Percentiles rank a stretch among this genome's conserved stretches.
These are phyloP conservation scores for Paecilomyces dactylethromorphus DNA, from an alignment of 2,329 filamentous ascomycete species.

Conservation along the genomic window DNA sequence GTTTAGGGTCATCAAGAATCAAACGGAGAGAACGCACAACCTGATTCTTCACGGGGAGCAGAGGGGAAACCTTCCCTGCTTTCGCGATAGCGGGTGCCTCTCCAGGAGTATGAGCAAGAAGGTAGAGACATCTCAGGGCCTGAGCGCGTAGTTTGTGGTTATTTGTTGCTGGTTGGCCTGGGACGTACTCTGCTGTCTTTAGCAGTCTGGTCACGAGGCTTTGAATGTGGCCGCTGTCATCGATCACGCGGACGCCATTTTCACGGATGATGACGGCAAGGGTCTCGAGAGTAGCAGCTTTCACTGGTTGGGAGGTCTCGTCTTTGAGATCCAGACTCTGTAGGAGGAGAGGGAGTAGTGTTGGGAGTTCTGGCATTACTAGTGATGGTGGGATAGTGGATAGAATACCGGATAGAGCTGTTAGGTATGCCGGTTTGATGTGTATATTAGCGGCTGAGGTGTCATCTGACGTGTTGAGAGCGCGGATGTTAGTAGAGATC, in stretches of 20 bases:
- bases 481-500: slow-evolving; percentile 48
- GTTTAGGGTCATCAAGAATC: slow-evolving; percentile 57
- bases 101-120: slow-evolving; percentile 26
- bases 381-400: slow-evolving; percentile 54
- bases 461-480: slow-evolving; percentile 25
- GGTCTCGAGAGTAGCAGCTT: slow-evolving; percentile 54
- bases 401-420: slow-evolving; percentile 57
- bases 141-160: slow-evolving; percentile 25
- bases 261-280: slow-evolving; percentile 53
- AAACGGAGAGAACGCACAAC: slow-evolving; percentile 50
- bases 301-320: slow-evolving; percentile 45
- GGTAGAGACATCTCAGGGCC: slow-evolving; percentile 30
- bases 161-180: slow-evolving; percentile 12
- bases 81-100: slow-evolving; percentile 17
- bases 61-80: slow-evolving; percentile 30
- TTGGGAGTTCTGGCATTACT: slow-evolving; percentile 52
- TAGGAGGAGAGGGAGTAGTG: slow-evolving; percentile 54
- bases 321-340: slow-evolving; percentile 54
- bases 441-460: slow-evolving; percentile 23
- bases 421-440: slow-evolving; percentile 55
- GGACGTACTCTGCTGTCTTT: slow-evolving; percentile 31
- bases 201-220: slow-evolving; percentile 53
- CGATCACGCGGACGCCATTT: slow-evolving; percentile 45
- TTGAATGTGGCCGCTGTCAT: slow-evolving; percentile 49
- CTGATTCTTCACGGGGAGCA: slow-evolving; percentile 51